Base-by-base conservation (phyloP, 2,329 filamentous ascomycete genomes). In the Penicillium capsulatum region DNA sequence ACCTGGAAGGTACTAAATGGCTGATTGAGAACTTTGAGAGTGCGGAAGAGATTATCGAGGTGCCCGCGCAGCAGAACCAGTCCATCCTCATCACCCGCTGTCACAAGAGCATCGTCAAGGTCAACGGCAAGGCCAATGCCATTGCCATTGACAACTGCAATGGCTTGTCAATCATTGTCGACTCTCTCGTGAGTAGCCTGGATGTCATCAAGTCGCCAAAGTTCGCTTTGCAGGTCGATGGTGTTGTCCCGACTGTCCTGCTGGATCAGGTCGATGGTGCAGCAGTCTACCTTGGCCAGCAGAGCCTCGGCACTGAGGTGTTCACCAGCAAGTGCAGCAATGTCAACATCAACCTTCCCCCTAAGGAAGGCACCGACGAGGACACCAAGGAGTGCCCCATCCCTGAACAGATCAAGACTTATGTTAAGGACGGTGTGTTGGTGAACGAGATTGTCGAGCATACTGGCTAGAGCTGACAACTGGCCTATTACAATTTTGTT, bases 391-490 rank as follows among this genome's bases (percentile, higher is more conserved):
- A 98, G 68, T 77, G 86, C 37, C 83, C 92, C 1, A 66, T 97
- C 44, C 92, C 92, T 0, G 87, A 90, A 59, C 92, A 98, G 73
- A 85, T 96, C 58, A 81, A 88, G 79, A 88, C 60, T 73, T 86
- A 74, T 76, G 74, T 79, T 71, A 86, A 83, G 65, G 72, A 88
- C 66, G 85, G 86, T 15, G 80, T 84, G 50, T 62, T 97, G 48
- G 77, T 91, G 17, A 95, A 81, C 59, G 91, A 97, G 75, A 97
- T 98, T 64, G 92, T 98, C 13, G 89, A 92, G 58, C 91, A 97
- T 69, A 81, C 86, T 48, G 90, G 91, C 40, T 96, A 74, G 46
- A 34, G 9, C 11, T 7, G 9, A 3, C 5, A n/a, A n/a, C n/a
- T n/a, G n/a, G n/a, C n/a, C n/a, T n/a, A n/a, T n/a, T n/a, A n/a